Evolutionary conservation across 1,284 basidiomycete genomes (phyloP).

Genomic region (Fistulinella cinereoalba): DNA sequence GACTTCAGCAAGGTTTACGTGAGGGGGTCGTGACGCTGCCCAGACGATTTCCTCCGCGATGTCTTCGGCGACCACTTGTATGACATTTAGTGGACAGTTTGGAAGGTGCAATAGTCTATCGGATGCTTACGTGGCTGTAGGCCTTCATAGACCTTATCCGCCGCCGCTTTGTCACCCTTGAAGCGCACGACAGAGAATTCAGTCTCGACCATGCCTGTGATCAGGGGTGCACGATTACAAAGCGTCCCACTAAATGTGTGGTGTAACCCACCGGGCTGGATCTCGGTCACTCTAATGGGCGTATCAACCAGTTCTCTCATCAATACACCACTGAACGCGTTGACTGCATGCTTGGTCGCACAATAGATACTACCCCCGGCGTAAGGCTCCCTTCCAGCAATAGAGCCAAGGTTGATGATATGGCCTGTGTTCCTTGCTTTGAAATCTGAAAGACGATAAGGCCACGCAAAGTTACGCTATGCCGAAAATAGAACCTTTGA

Average conservation of each 20-base stretch:
- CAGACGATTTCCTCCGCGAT: slow-evolving; percentile 98
- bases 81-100: neutral
- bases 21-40: slow-evolving; percentile 83
- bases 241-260: neutral
- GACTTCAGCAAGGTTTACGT: slow-evolving; percentile 83
- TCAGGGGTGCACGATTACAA: slow-evolving; percentile 6
- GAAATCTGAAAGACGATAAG: slow-evolving; percentile 60
- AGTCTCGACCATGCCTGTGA: slow-evolving; percentile 82
- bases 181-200: slow-evolving; percentile 90
- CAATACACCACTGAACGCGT: slow-evolving; percentile 83
- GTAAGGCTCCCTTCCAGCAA: slow-evolving; percentile 91
- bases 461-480: neutral
- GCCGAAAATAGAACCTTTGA: slow-evolving; percentile 52
- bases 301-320: slow-evolving; percentile 89
- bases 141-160: slow-evolving; percentile 89
- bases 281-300: slow-evolving; percentile 86
- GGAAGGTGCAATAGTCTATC: neutral
- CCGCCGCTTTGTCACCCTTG: slow-evolving; percentile 77
- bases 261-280: slow-evolving; percentile 70
- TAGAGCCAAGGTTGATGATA: slow-evolving; percentile 93
- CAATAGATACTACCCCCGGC: slow-evolving; percentile 82
- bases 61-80: slow-evolving; percentile 71
- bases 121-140: slow-evolving; percentile 68
- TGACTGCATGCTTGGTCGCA: slow-evolving; percentile 87
- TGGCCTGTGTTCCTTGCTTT: slow-evolving; percentile 86